Conservation (phyloP, 192 early-diverging fungal genomes). For the Entomortierella beljakovae region DNA sequence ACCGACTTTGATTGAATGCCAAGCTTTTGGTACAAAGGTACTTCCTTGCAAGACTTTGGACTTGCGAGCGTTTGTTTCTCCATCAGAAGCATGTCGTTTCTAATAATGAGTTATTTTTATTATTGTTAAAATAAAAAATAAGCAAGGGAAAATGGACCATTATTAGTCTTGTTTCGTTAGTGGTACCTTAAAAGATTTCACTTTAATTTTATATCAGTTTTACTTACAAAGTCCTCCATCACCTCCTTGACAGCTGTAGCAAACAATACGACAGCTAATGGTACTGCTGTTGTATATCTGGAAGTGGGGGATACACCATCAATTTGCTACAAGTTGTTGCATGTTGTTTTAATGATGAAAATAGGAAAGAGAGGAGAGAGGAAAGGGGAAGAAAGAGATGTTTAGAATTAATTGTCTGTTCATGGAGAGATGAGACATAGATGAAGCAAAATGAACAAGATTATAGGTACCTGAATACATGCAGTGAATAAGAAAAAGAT, state of each 20-base stretch:
- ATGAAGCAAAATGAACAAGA: constrained; percentile 6
- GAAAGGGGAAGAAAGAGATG: neutral
- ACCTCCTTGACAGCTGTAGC: constrained; percentile 96
- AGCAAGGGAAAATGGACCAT: neutral
- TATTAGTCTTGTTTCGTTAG: neutral
- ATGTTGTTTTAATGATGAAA: neutral
- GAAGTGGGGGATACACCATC: constrained; percentile 94
- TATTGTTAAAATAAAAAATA: neutral
- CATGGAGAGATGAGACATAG: constrained; percentile 6
- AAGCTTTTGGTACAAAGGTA: constrained; percentile 80
- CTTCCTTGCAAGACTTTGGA: constrained; percentile 70
- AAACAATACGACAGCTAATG: constrained; percentile 84
- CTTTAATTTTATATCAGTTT: neutral
- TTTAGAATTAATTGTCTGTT: neutral
- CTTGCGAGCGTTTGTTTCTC: constrained; percentile 76
- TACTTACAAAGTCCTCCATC: constrained; percentile 85
- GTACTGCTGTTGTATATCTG: constrained; percentile 85
- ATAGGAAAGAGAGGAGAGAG: neutral
- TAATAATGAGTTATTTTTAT: constrained; percentile 10
- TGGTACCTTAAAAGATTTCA: neutral
- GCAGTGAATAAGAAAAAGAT: constrained; percentile 99
- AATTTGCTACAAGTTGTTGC: constrained; percentile 81
- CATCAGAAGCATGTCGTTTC: constrained; percentile 82
- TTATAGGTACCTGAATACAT: constrained; percentile 80
- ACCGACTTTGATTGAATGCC: constrained; percentile 88